Evolutionary conservation across 139 green algal species (phyloP), one percentile per base, ranked within the genome.

Genomic region (Coccomyxa sp.): DNA sequence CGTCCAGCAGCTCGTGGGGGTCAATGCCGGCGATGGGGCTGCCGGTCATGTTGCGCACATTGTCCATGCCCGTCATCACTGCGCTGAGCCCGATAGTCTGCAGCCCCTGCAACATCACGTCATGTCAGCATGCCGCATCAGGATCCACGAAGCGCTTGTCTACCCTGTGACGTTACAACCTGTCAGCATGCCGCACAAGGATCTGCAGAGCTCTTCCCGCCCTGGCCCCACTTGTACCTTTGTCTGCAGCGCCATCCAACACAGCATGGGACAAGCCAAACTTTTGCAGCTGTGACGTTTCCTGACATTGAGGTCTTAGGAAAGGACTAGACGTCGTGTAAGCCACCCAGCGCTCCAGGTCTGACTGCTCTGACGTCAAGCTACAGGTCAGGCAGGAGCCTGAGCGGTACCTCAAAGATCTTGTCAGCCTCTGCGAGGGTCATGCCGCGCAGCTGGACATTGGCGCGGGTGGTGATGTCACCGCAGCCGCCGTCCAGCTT

Each of bases 381-480:
- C n/a, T n/a, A n/a, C 54, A 68, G 18, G 54, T 22, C 54, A 68
- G 54, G 18, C 16, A 68, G 16, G 54, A n/a, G 54, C 16, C 54
- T 68, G 35, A n/a, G n/a, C n/a, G n/a, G 39, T 39, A 77, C 85
- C 0, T 81, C 22, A 22, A 97, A 81, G 40, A 97, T 89, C 14
- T 75, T 34, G 55, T 88, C 87, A 24, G 85, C 89, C 70, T 95
- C 87, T 22, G 90, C 88, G 41, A 97, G 83, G 35, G 82, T 89
- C 34, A 99, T 78, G 37, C 96, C 96, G 7, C 96, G 93, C 70
- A 99, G 89, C 90, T 99, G 95, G 55, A 97, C 92, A 87, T 97
- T 98, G 77, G 96, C 94, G 29, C 96, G 89, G 0, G 96, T 99
- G 55, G 96, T 99, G 89, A 99, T 97, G 88, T 99, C 96, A 0